Evolutionary conservation across 2,329 filamentous ascomycete species (phyloP), one percentile per base, ranked within the genome.

Genomic region (Phyllosticta citriasiana): DNA sequence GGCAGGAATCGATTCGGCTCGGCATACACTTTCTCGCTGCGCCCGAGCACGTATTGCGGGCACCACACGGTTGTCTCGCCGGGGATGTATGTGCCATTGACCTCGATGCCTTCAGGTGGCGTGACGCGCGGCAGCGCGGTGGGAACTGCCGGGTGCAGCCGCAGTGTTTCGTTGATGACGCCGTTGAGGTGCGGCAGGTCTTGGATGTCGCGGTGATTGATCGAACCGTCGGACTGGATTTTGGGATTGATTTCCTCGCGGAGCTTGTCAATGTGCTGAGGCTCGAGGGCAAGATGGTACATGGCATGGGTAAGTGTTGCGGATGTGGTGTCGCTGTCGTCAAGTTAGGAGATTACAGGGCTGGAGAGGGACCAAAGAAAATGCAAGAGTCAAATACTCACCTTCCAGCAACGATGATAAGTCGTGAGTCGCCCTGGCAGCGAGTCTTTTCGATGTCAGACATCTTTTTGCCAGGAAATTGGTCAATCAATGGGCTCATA

Each of bases 141-240:
- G 0, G 75, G 74, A 1, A 77, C 71, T 0, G 75, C 68, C 2
- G 77, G 75, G 58, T 77, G 69, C 2, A 79, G 67, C 12, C 77
- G 72, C 1, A 78, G 66, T 0, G 75, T 67, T 63, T 79, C 77
- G 60, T 77, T 72, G 67, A 78, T 77, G 22, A 71, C 66, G 19
- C 69, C 74, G 58, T 77, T 74, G 10, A 78, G 69, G 51, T 72
- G 68, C 0, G 67, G 53, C 12, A 74, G 62, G 1, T 66, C 64
- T 40, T 67, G 59, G 6, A 19, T 26, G 30, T 62, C 61, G 1
- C 67, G 64, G 0, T 53, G 63, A 6, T 70, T 69, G 22, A 75
- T 67, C 7, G 64, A 63, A n/a, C 63, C 57, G 57, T 74, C 70
- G 12, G 54, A 61, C 2, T 55, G 56, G n/a, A 62, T 19, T 8